Base-by-base conservation (phyloP, 345 rosid species). In the Turnera subulata region DNA sequence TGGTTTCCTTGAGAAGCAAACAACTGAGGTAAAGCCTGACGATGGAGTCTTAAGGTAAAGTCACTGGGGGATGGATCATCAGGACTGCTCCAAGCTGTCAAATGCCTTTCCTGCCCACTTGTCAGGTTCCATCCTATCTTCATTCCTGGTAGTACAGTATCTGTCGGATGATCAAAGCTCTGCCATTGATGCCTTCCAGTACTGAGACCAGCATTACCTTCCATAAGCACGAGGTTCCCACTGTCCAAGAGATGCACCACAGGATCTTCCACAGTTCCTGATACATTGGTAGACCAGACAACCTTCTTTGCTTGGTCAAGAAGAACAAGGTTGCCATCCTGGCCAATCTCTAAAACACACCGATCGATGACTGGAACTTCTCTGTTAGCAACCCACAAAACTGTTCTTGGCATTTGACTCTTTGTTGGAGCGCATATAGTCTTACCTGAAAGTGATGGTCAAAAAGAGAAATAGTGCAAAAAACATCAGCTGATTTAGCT, bases 321-420 rank as follows among this genome's bases (percentile, higher is more conserved):
- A 39, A 55, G 10, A 7, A 39, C n/a, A n/a, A n/a, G n/a, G n/a
- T n/a, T n/a, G n/a, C n/a, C n/a, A n/a, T n/a, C n/a, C n/a, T n/a
- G n/a, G 32, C 12, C 15, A 4, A 55, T 13, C 19, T 15, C 13
- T 6, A 55, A 42, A 15, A 21, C 5, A 8, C 59, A 21, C 10
- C 3, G 29, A 14, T 40, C 47, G 15, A 22, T 43, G 22, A 43
- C n/a, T 12, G 61, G 61, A 16, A 23, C 25, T 14, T 57, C 25
- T 26, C 51, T 23, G 49, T 57, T 57, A 6, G 50, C 61, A 42
- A 57, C 50, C 61, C 61, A 57, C 17, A 57, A 37, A 57, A 57
- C 35, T 21, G 61, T 55, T 1, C 13, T 43, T 2, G 59, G n/a
- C n/a, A n/a, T n/a, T n/a, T n/a, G 47, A 22, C 13, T 40, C 2